Evolutionary conservation across 345 rosid species (phyloP).

Genomic region (Anacardium occidentale): DNA sequence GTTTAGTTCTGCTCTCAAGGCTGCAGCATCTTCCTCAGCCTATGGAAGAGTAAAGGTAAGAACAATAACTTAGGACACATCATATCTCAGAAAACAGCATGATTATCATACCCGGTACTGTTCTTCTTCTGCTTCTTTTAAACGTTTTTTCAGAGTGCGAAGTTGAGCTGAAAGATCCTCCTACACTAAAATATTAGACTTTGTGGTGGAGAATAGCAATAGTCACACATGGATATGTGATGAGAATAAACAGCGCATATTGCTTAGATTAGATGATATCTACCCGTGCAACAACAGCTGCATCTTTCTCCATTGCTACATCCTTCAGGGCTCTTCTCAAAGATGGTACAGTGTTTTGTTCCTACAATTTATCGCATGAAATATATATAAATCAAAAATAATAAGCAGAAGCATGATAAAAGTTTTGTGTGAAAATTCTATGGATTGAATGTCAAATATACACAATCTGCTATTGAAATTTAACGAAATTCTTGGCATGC

Average conservation of each 20-base stretch:
- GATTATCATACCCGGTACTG: constrained; percentile 17
- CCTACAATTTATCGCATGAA: constrained; percentile 44
- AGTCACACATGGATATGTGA: constrained; percentile 7
- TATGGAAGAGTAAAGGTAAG: constrained; percentile 31
- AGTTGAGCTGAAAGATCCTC: constrained; percentile 95
- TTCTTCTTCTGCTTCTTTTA: constrained; percentile 58
- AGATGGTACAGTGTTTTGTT: constrained; percentile 82
- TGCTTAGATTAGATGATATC: neutral
- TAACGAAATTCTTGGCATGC: neutral
- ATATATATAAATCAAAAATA: constrained; percentile 8
- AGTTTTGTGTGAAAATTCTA: neutral
- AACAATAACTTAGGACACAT: constrained; percentile 19
- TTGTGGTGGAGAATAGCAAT: constrained; percentile 22
- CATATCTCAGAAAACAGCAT: constrained; percentile 24
- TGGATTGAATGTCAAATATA: neutral
- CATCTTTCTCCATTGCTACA: constrained; percentile 99
- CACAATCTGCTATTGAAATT: neutral
- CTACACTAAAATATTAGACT: constrained; percentile 45
- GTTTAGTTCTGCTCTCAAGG: constrained; percentile 93
- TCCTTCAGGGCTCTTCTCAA: constrained; percentile 90
- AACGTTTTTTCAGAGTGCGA: constrained; percentile 75
- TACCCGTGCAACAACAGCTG: constrained; percentile 94
- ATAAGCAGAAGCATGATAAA: neutral
- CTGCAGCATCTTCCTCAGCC: constrained; percentile 99
- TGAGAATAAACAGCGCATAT: constrained; percentile 1